Conservation (phyloP, 805 yeast species). For the Candida taoyuanica region DNA sequence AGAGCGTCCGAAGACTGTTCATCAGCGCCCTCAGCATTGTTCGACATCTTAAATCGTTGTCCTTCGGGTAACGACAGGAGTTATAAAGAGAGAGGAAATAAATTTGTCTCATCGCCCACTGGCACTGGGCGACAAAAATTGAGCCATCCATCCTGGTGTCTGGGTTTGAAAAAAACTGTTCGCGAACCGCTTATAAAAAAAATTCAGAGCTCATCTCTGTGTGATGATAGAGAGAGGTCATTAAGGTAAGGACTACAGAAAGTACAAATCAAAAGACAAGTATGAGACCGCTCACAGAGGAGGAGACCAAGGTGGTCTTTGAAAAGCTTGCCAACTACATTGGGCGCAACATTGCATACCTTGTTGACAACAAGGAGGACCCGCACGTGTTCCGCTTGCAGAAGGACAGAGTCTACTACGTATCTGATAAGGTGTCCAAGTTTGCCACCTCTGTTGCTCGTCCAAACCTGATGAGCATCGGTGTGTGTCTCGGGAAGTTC, state of each 20-base stretch:
- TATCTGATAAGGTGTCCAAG: conserved; percentile 74
- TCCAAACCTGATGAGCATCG: conserved; percentile 85
- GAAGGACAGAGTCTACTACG: conserved; percentile 94
- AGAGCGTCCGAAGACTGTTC: conserved; percentile 36
- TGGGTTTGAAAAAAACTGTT: too few species aligned
- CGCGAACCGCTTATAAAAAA: not conserved
- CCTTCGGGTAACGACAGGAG: too few species aligned
- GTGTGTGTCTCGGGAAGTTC: conserved; percentile 92
- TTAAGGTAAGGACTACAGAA: not conserved
- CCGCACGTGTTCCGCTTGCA: conserved; percentile 95
- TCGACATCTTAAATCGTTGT: too few species aligned
- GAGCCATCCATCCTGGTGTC: too few species aligned
- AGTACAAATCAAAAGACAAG: not conserved
- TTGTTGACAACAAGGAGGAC: conserved; percentile 72
- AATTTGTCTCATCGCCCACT: too few species aligned
- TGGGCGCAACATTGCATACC: conserved; percentile 88
- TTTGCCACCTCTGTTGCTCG: conserved; percentile 90
- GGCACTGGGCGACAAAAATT: too few species aligned
- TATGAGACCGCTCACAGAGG: conserved; percentile 96
- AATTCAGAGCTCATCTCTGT: conserved; percentile 3
- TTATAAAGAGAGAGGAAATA: too few species aligned
- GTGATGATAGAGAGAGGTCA: not conserved
- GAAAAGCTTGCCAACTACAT: conserved; percentile 95
- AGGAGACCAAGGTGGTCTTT: conserved; percentile 92
- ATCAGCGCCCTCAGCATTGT: conserved; percentile 19